These are phyloP conservation scores for Candida anglica DNA, from an alignment of 805 yeast genomes.

Conservation along the genomic window DNA sequence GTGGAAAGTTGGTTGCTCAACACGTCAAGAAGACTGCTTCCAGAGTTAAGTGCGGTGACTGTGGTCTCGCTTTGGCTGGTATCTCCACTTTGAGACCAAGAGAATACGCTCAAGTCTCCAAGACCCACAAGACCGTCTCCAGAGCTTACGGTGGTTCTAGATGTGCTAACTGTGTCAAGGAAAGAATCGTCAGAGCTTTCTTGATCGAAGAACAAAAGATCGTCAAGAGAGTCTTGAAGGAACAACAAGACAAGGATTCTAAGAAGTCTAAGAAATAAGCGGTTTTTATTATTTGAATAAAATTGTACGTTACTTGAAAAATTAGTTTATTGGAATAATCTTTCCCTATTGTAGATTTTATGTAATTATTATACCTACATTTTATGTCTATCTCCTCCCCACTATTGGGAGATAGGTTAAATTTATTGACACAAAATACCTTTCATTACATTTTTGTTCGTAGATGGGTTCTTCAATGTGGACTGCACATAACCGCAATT, in stretches of 20 bases:
- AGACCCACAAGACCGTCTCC: conserved; percentile 96
- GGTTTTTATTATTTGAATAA: conserved; percentile 3
- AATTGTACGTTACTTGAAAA: conserved; percentile 1
- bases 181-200: conserved; percentile 99
- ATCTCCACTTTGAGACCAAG: conserved; percentile 96
- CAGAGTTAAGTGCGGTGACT: conserved; percentile 87
- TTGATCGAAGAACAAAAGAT: conserved; percentile 99
- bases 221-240: conserved; percentile 98
- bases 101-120: conserved; percentile 91
- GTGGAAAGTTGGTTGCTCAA: conserved; percentile 98
- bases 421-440: too few relatives aligned
- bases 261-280: conserved; percentile 32
- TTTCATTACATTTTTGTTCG: too few relatives aligned
- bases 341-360: too few relatives aligned
- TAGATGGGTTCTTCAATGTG: too few relatives aligned
- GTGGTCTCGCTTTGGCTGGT: conserved; percentile 80
- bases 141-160: conserved; percentile 99
- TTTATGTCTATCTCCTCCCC: too few relatives aligned
- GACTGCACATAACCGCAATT: too few relatives aligned
- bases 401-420: too few relatives aligned
- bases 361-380: too few relatives aligned
- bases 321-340: too few relatives aligned
- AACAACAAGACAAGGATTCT: conserved; percentile 81
- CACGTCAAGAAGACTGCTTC: conserved; percentile 91
- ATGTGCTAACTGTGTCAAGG: conserved; percentile 98